A percentile compares a stretch with the other conserved stretches of the same genome.
phyloP scores from a whole-genome alignment of 352 stramenopile species.

The Globisporangium spinosum region DNA sequence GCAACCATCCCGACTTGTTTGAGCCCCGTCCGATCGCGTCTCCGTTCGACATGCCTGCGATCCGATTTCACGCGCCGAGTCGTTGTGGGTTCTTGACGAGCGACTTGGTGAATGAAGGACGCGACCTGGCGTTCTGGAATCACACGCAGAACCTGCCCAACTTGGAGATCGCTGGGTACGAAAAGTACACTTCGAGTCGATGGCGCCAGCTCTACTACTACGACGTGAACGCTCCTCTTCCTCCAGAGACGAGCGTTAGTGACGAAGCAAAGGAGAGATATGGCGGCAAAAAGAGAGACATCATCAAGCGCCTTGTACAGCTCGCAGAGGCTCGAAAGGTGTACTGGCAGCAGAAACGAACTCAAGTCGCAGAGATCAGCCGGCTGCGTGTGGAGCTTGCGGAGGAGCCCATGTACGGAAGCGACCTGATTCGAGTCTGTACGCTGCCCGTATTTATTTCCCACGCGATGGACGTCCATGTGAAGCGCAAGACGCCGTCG shows the following conservation, averaged over 20 bases:
- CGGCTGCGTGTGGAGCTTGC: conserved; percentile 27
- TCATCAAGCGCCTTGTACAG: conserved; percentile 29
- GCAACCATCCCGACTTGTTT: conserved; percentile 99
- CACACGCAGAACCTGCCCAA: conserved; percentile 32
- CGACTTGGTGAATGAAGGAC: conserved; percentile 33
- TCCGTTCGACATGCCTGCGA: conserved; percentile 84
- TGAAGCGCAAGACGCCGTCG: conserved; percentile 15
- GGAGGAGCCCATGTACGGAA: conserved; percentile 49
- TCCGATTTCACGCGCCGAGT: conserved; percentile 30
- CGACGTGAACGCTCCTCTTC: conserved; percentile 34
- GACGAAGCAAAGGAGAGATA: conserved; percentile 19
- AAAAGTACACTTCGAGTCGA: conserved; percentile 30
- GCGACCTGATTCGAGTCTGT: conserved; percentile 37
- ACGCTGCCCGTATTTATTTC: conserved; percentile 73
- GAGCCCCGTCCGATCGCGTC: conserved; percentile 94
- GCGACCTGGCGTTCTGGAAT: conserved; percentile 37
- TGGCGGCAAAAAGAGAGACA: conserved; percentile 36
- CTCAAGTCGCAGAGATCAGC: conserved; percentile 23
- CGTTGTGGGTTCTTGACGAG: conserved; percentile 46
- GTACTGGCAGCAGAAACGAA: conserved; percentile 45
- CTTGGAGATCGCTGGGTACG: conserved; percentile 32
- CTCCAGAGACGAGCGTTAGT: conserved; percentile 23
- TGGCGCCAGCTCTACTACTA: conserved; percentile 44
- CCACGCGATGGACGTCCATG: conserved; percentile 65
- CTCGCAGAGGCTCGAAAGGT: conserved; percentile 24